Evolutionary conservation across 2,329 filamentous ascomycete genomes (phyloP).

Genomic region (Amylocarpus encephaloides): DNA sequence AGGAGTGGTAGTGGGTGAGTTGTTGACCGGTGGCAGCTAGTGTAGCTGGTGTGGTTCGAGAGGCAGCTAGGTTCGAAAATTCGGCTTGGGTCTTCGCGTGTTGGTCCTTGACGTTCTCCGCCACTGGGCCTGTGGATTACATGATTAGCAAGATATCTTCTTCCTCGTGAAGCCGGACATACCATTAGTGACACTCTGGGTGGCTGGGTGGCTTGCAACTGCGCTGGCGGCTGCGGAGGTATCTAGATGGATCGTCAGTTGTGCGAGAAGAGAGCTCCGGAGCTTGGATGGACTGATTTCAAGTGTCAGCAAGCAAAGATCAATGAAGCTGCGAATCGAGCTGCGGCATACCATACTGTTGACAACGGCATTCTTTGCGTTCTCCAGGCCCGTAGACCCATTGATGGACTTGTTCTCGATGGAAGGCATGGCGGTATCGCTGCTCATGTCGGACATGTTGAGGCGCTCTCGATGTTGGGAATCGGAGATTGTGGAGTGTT

Average conservation of each 20-base stretch:
- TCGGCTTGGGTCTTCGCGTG: constrained; percentile 48
- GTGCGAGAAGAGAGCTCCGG: constrained; percentile 10
- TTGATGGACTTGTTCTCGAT: constrained; percentile 1
- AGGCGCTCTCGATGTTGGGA: constrained; percentile 9
- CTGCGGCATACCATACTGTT: constrained; percentile 26
- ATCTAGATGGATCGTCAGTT: constrained; percentile 25
- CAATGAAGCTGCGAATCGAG: constrained; percentile 2
- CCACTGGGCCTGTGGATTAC: constrained; percentile 45
- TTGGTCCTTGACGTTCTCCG: constrained; percentile 52
- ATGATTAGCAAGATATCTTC: constrained; percentile 12
- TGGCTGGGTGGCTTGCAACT: constrained; percentile 29
- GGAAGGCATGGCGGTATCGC: too few relatives aligned
- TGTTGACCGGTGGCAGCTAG: constrained; percentile 55
- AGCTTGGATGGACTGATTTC: constrained; percentile 23
- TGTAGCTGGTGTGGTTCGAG: constrained; percentile 48
- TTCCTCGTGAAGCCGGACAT: constrained; percentile 10
- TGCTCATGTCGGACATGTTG: constrained; percentile 19
- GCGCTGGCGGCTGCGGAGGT: constrained; percentile 29
- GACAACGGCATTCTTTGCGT: constrained; percentile 21
- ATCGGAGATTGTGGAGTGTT: constrained; percentile 1
- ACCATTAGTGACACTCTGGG: constrained; percentile 30
- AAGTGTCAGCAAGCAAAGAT: constrained; percentile 18
- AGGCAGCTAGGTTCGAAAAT: constrained; percentile 51
- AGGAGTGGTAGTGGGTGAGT: constrained; percentile 64
- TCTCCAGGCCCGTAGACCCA: constrained; percentile 15